Evolutionary conservation across 768 basidiomycete genomes (phyloP), one percentile per base, ranked within the genome.

Genomic region (Lactifluus piperatus): DNA sequence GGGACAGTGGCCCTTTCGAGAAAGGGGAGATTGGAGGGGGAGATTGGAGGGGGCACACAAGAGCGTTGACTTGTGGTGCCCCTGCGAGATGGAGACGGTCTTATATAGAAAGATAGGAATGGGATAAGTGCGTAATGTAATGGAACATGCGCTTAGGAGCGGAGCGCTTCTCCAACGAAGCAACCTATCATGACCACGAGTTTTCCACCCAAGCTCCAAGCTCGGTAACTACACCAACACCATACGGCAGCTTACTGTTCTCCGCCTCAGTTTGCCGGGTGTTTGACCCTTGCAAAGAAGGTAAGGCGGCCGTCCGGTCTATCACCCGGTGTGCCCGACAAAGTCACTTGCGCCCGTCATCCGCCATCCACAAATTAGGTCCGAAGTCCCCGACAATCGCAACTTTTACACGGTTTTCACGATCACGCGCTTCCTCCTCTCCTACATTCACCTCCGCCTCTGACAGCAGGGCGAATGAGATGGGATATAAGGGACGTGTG

Each of bases 111-210:
- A n/a, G 27, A 22, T 22, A 13, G n/a, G 22, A 9, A 46, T 22
- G 30, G 11, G 24, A 3, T 20, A n/a, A 11, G 24, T 27, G 49
- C 5, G 39, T 39, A 8, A 18, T n/a, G 41, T 39, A 27, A 45
- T 57, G 56, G 49, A 52, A 57, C 49, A 51, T 41, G 43, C 49
- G 41, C 30, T 27, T 56, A 45, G 56, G 56, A 51, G 56, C 16
- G 13, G 4, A 16, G 48, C 24, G 29, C 30, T 50, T 43, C 32
- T 37, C 11, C 11, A 43, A 39, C 10, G 22, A 34, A 34, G 20
- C 10, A 11, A 32, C 20, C 16, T 24, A 44, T 44, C 43, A 44
- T 24, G 6, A 41, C 37, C 34, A 36, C 41, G 30, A 29, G 18
- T 51, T 51, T 16, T 39, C 37, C 37, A 20, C 27, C 18, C 20